Evolutionary conservation across 192 early-diverging fungal species (phyloP), one percentile per base, ranked within the genome.

Genomic region (Dissophora ornata): DNA sequence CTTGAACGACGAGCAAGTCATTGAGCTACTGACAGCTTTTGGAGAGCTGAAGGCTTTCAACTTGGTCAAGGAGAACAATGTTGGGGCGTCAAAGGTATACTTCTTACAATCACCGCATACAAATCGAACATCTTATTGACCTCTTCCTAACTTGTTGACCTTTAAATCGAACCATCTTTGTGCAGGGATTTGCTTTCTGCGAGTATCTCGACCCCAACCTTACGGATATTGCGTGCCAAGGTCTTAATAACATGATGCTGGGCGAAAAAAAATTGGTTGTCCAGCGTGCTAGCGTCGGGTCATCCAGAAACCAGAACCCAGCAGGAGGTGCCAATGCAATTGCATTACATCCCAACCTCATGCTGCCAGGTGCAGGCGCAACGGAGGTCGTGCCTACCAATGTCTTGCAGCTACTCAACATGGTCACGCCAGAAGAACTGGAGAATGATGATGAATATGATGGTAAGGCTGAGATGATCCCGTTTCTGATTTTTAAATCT

Each of bases 131-230:
- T n/a, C n/a, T n/a, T n/a, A n/a, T n/a, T n/a, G n/a, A n/a, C n/a
- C n/a, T n/a, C n/a, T n/a, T n/a, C n/a, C n/a, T n/a, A n/a, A n/a
- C n/a, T n/a, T n/a, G n/a, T n/a, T n/a, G n/a, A n/a, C n/a, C n/a
- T n/a, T n/a, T n/a, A n/a, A n/a, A n/a, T n/a, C n/a, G n/a, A n/a
- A n/a, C n/a, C n/a, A n/a, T n/a, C n/a, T n/a, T n/a, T n/a, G n/a
- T n/a, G n/a, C 66, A 94, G 82, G 97, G 97, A 2, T 98, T 93
- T 84, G 97, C 96, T 3, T 98, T 99, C 65, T 97, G 96, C 77
- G 97, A 99, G 82, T 99, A 96, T 62, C 84, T 86, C 18, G 93
- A 98, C 75, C 89, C 94, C 19, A 85, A 65, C 26, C 79, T 97
- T 15, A 98, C 97, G 7, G 97, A 99, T 66, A 83, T 95, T 40